These are phyloP conservation scores for Pichia sp. DNA, from an alignment of 1,139 yeast species.

Conservation along the genomic window DNA sequence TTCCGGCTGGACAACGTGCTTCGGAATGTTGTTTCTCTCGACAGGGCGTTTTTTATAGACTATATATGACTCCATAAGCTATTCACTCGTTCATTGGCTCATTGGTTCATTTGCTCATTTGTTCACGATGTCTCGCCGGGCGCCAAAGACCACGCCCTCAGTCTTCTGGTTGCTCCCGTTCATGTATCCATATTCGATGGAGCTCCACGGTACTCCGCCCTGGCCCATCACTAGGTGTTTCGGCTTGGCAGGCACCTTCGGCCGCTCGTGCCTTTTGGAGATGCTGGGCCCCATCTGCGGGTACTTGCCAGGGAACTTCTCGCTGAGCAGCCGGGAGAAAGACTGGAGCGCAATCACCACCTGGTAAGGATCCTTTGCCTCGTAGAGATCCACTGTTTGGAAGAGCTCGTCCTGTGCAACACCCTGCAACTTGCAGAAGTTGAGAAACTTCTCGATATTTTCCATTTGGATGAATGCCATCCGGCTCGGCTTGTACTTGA, in stretches of 20 bases:
- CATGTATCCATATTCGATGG: slow-evolving; percentile 55
- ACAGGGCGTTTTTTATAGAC: slow-evolving; percentile 9
- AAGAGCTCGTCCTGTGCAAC: slow-evolving; percentile 82
- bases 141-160: slow-evolving; percentile 50
- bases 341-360: slow-evolving; percentile 71
- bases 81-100: no score
- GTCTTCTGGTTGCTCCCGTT: slow-evolving; percentile 50
- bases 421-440: slow-evolving; percentile 56
- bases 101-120: slow-evolving; percentile 1
- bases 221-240: slow-evolving; percentile 29
- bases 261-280: slow-evolving; percentile 39
- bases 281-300: slow-evolving; percentile 35
- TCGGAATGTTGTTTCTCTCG: slow-evolving; percentile 23
- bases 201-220: slow-evolving; percentile 44
- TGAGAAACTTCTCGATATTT: slow-evolving; percentile 68
- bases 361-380: slow-evolving; percentile 70
- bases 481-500: slow-evolving; percentile 57
- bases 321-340: slow-evolving; percentile 59
- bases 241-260: slow-evolving; percentile 39
- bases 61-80: slow-evolving; percentile 10
- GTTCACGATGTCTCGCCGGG: slow-evolving; percentile 39
- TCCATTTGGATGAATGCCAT: slow-evolving; percentile 87
- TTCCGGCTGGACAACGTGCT: slow-evolving; percentile 28
- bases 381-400: slow-evolving; percentile 77
- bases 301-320: slow-evolving; percentile 27